These are phyloP conservation scores for Spergularia azorica DNA, from an alignment of 179 eudicot species.

Conservation along the genomic window DNA sequence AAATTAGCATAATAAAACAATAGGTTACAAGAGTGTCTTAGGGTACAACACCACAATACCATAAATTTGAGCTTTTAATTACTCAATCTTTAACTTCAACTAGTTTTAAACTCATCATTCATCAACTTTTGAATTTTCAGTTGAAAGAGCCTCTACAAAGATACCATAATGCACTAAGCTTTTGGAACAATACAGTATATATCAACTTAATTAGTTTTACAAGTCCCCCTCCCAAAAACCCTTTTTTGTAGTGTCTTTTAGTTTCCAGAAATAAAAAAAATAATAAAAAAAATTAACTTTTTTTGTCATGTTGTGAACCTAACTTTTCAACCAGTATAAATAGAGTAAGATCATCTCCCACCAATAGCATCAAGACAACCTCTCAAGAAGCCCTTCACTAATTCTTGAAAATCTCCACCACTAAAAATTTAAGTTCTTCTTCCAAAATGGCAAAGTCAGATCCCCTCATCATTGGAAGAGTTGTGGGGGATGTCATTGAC, in stretches of 20 bases:
- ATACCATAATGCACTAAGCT: background rate
- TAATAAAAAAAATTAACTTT: too few species aligned
- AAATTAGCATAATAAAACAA: too few species aligned
- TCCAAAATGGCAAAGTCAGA: conserved; percentile 38
- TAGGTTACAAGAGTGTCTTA: too few species aligned
- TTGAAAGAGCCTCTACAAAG: background rate
- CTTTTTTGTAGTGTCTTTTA: too few species aligned
- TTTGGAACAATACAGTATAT: background rate
- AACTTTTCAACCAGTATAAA: conserved; percentile 26
- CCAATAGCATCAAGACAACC: conserved; percentile 27
- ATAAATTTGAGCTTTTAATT: too few species aligned
- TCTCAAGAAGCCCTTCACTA: background rate
- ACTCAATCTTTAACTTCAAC: too few species aligned
- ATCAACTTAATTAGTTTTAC: background rate
- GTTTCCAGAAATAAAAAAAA: too few species aligned
- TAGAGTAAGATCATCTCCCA: conserved; percentile 21
- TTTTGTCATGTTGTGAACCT: background rate
- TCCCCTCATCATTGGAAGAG: conserved; percentile 73
- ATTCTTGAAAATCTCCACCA: background rate
- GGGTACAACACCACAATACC: too few species aligned
- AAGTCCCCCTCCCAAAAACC: too few species aligned
- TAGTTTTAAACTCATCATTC: too few species aligned
- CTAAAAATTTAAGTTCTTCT: background rate
- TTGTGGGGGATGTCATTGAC: conserved; percentile 88
- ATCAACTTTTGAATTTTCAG: too few species aligned